Percentiles rank a stretch among this genome's conserved stretches.
Conservation (phyloP, 345 rosid genomes). For the Psidium guajava region DNA sequence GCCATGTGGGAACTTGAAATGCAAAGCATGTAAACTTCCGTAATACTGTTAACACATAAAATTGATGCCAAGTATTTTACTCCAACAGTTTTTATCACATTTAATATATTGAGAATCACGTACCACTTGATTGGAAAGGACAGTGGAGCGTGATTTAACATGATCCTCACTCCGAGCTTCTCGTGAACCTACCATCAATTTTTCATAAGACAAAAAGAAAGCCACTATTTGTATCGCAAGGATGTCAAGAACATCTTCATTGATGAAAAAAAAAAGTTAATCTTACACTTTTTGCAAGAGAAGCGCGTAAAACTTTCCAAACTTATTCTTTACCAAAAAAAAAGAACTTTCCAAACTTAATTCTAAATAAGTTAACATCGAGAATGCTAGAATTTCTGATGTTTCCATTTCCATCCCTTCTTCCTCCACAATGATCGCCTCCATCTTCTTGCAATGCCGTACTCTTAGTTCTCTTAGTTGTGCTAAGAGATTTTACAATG, state of each 20-base stretch:
- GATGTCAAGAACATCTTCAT: not conserved
- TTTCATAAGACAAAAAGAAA: too few species aligned
- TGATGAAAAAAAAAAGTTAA: not conserved
- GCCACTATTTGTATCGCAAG: not conserved
- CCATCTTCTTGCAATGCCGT: rapidly evolving
- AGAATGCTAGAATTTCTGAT: not conserved
- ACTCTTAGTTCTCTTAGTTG: rapidly evolving
- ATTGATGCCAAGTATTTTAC: too few species aligned
- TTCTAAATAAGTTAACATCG: rapidly evolving
- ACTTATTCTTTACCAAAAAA: rapidly evolving
- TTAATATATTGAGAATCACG: not conserved
- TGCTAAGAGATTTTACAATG: not conserved
- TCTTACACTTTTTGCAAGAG: not conserved
- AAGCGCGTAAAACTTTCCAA: not conserved
- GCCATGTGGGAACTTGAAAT: too few species aligned
- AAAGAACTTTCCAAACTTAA: rapidly evolving
- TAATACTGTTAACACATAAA: too few species aligned
- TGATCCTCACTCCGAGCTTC: rapidly evolving
- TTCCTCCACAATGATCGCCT: not conserved
- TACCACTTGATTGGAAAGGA: not conserved
- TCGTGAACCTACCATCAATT: too few species aligned
- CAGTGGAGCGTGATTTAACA: rapidly evolving
- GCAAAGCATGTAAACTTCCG: too few species aligned
- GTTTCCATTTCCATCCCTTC: not conserved
- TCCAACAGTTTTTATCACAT: too few species aligned